A percentile compares a stretch with the other conserved stretches of the same genome.
phyloP scores from a whole-genome alignment of 257 asterid genomes.

The Orobanche coerulescens region DNA sequence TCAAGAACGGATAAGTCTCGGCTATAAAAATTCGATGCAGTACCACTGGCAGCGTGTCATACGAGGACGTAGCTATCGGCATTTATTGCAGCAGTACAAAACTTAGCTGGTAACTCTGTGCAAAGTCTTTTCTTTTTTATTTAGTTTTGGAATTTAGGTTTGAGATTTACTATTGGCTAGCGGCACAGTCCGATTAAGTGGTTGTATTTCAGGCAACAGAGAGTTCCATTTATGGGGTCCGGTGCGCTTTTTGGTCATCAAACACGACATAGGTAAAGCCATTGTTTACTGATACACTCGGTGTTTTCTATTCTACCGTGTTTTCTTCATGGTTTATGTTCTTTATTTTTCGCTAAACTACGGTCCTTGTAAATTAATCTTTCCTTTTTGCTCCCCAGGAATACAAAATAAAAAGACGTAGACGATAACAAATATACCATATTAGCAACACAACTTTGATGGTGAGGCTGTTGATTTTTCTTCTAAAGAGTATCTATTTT shows the following conservation, averaged over 20 bases:
- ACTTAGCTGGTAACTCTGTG: constrained; percentile 23
- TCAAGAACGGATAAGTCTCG: constrained; percentile 55
- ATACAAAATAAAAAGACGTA: neutral
- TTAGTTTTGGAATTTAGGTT: neutral
- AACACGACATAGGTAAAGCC: constrained; percentile 19
- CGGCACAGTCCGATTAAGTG: constrained; percentile 1
- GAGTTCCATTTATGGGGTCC: constrained; percentile 5
- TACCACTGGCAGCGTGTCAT: constrained; percentile 62
- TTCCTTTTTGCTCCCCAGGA: neutral
- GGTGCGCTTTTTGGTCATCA: constrained; percentile 17
- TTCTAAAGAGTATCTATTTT: neutral
- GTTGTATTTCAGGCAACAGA: constrained; percentile 19
- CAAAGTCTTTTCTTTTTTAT: constrained; percentile 12
- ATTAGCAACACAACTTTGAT: neutral
- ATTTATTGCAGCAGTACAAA: constrained; percentile 41
- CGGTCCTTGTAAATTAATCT: neutral
- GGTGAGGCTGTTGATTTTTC: neutral
- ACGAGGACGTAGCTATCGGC: constrained; percentile 94
- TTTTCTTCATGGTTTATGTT: neutral
- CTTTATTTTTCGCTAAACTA: neutral
- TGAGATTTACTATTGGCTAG: neutral
- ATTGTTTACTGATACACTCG: constrained; percentile 4
- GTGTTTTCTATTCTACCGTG: neutral
- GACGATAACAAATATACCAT: neutral
- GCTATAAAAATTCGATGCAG: constrained; percentile 36